Evolutionary conservation across 2,329 filamentous ascomycete genomes (phyloP), one percentile per base, ranked within the genome.

Genomic region (Penicillium sp.): DNA sequence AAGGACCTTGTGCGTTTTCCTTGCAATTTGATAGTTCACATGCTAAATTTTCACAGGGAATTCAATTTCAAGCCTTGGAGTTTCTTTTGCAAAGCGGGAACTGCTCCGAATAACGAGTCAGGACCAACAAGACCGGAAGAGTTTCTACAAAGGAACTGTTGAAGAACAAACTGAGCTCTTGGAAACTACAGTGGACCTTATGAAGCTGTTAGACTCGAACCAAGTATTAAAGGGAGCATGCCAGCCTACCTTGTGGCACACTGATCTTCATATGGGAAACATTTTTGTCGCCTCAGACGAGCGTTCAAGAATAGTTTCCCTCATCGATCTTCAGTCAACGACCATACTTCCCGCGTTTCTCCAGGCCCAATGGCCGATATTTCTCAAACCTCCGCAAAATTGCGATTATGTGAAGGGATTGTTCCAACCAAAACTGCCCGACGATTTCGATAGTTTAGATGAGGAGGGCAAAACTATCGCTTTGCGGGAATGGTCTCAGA

Each of bases 251-350:
- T 20, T 65, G 31, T 62, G 50, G 55, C 56, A 63, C 31, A 63
- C 60, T 6, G 58, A 63, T 49, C 53, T 64, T 30, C 56, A 64
- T 24, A 63, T 69, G 63, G 68, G 67, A 24, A 72, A 72, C 43
- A 70, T 73, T 13, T 71, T 62, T 39, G 61, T 28, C 27, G 27
- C 27, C 27, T 10, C 27, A 28, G 27, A 28, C 13, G 51, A 66
- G 0, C 45, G 45, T 40, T 56, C 58, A 31, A 31, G n/a, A 42
- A 65, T 67, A 33, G 38, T 52, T n/a, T 51, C 50, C 0, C 16
- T 65, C 1, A 66, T 68, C 35, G 65, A 68, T 44, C 55, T 60
- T 22, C 64, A 68, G 47, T 61, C 56, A 11, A 36, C 60, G 38
- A 58, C 56, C 7, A 50, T 71, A 6, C 56, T 62, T 9, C 68